phyloP scores from a whole-genome alignment of 23 red algal species.

The Porphyridium purpureum region DNA sequence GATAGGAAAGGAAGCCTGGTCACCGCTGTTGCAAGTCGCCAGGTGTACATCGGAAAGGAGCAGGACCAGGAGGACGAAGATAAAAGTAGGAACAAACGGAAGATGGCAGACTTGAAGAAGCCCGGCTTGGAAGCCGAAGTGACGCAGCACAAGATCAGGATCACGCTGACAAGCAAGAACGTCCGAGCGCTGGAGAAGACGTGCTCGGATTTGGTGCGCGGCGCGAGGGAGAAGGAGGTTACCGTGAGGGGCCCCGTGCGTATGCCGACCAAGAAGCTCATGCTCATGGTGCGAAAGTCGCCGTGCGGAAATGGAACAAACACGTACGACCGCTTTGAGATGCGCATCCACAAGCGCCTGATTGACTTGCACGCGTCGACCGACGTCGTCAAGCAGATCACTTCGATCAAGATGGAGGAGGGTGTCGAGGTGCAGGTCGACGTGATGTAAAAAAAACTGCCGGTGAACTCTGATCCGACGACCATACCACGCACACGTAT shows the following conservation, averaged over 20 bases:
- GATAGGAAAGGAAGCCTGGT: no score
- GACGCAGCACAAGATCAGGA: slow-evolving; percentile 71
- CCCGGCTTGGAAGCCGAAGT: slow-evolving; percentile 37
- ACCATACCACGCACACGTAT: no score
- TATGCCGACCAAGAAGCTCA: slow-evolving; percentile 75
- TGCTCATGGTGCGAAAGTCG: slow-evolving; percentile 86
- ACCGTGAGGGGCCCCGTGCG: slow-evolving; percentile 79
- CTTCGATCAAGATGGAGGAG: slow-evolving; percentile 52
- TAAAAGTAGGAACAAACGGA: no score
- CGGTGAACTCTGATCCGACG: no score
- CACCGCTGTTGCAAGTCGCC: no score
- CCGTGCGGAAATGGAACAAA: slow-evolving; percentile 97
- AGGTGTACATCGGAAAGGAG: no score
- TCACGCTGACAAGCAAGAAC: slow-evolving; percentile 71
- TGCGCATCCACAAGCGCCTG: slow-evolving; percentile 92
- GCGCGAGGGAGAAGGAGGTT: slow-evolving; percentile 67
- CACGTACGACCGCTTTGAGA: slow-evolving; percentile 98
- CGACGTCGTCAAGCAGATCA: slow-evolving; percentile 96
- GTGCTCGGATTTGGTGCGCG: slow-evolving; percentile 67
- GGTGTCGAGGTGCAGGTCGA: slow-evolving; percentile 67
- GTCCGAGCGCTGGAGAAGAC: slow-evolving; percentile 79
- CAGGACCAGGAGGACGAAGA: no score
- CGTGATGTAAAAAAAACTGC: no score
- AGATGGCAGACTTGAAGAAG: no score
- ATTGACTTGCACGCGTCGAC: slow-evolving; percentile 66